Base-by-base conservation (phyloP, 192 early-diverging fungal species). In the Coemansia sp. region DNA sequence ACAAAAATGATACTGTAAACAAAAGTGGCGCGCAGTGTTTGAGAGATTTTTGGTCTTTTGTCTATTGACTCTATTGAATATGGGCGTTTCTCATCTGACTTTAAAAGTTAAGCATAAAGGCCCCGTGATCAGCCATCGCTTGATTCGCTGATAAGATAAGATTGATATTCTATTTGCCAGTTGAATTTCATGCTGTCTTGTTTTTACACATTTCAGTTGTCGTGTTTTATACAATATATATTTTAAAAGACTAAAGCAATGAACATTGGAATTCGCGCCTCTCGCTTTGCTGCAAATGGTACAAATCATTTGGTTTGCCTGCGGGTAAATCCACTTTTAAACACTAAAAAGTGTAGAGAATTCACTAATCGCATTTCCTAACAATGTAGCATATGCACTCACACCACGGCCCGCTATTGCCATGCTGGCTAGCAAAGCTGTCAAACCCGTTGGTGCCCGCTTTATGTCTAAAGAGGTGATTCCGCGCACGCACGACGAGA, bases 401-500 rank as follows among this genome's bases (percentile, higher is more conserved):
- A 55, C 25, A 22, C 27, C 53, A 14, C 53, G 25, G 17, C 14
- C 27, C 12, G 14, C 29, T 35, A 25, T 29, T 17, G 29, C 11
- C 29, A 29, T 29, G 27, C 53, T 55, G 5, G 53, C 53, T n/a
- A 55, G 23, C 24, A 55, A 14, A 22, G 53, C 29, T 7, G 23
- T 32, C 9, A 29, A 25, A 27, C 17, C 53, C 15, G n/a, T 29
- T 55, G 50, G 54, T 27, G 14, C 19, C 10, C 73, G 69, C 39
- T 39, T 32, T 60, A 76, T 76, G 70, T 72, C 79, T 10, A 76
- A 58, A 21, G 66, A 70, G 1, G 79, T 82, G 47, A 41, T 69
- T 10, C 79, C 79, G 53, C 79, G 79, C 58, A 82, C 79, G 29
- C 70, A 82, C 22, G 73, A 76, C 57, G 63, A 82, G 58, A 76